These are phyloP conservation scores for Onygena corvina DNA, from an alignment of 2,329 filamentous ascomycete species.

Conservation along the genomic window DNA sequence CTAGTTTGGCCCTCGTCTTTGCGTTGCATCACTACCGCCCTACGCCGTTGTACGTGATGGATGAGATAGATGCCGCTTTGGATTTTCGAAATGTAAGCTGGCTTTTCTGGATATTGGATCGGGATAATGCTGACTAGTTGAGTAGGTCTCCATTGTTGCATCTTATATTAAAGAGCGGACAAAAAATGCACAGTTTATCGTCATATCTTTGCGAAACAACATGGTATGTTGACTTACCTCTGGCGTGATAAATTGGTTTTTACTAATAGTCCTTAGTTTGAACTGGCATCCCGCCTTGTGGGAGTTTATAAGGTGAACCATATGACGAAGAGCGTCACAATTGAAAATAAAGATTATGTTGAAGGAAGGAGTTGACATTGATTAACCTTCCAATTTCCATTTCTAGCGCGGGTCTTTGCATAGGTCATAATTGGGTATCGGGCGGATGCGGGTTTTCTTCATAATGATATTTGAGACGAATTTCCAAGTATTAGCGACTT, in stretches of 20 bases:
- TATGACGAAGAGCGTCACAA: conserved; percentile 88
- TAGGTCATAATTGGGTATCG: background rate
- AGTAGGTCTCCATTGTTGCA: conserved; percentile 85
- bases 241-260: background rate
- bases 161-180: conserved; percentile 98
- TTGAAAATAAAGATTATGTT: conserved; percentile 73
- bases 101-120: background rate
- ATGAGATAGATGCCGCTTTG: conserved; percentile 95
- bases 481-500: too few species aligned
- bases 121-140: conserved; percentile 12
- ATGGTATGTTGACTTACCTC: conserved; percentile 48
- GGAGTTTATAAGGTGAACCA: conserved; percentile 99
- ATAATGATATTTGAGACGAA: too few species aligned
- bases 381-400: background rate
- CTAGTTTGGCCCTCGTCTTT: conserved; percentile 89
- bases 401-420: background rate
- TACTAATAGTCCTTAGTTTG: conserved; percentile 45
- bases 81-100: conserved; percentile 89
- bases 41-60: conserved; percentile 97
- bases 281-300: conserved; percentile 85
- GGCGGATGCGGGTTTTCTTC: too few species aligned
- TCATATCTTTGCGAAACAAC: conserved; percentile 95
- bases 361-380: conserved; percentile 9
- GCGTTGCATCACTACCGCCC: conserved; percentile 96
- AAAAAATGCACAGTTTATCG: conserved; percentile 98